Base-by-base conservation (phyloP, 2,329 filamentous ascomycete species). In the Drechslera avenae region DNA sequence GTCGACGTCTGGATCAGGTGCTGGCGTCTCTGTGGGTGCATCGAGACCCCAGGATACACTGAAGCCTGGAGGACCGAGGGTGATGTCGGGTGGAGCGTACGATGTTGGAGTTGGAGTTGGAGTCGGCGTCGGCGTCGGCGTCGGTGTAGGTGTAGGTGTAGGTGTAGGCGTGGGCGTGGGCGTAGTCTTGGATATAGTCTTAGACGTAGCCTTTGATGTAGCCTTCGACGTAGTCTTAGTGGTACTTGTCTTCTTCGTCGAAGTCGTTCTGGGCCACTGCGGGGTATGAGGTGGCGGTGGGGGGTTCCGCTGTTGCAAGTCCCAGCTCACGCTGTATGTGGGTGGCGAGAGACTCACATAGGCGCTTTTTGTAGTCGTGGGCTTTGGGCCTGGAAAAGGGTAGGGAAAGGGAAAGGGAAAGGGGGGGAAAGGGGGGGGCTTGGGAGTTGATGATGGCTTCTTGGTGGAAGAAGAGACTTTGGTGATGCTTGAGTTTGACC, bases 291-390 rank as follows among this genome's bases (percentile, higher is more conserved):
- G 26, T n/a, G 37, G 50, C 4, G 39, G 39, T 23, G 50, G 46
- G 18, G 28, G 18, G 5, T 52, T 30, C 21, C 50, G 45, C 40
- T 46, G 23, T 23, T 57, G 37, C 36, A 54, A 16, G 18, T 33
- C 50, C 60, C 60, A 62, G 19, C 36, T 54, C 12, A 63, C 32
- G 18, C 46, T 54, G 17, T 43, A 60, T 2, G 14, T 43, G 2
- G 59, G 60, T 8, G 58, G 53, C 6, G 39, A 19, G 8, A 59
- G 23, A 18, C 40, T 52, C 17, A 56, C 56, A 19, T 45, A 17
- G 16, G 44, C 34, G 23, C 41, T 49, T 33, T 52, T 56, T 9
- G 43, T 43, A 10, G 45, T 18, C 9, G 39, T 31, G 14, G 52
- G 42, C 13, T 33, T 50, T n/a, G 55, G 52, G 26, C 26, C 26